Percentiles rank a stretch among this genome's conserved stretches.
These are phyloP conservation scores for Colletotrichum viniferum DNA, from an alignment of 2,329 filamentous ascomycete species.

Conservation along the genomic window DNA sequence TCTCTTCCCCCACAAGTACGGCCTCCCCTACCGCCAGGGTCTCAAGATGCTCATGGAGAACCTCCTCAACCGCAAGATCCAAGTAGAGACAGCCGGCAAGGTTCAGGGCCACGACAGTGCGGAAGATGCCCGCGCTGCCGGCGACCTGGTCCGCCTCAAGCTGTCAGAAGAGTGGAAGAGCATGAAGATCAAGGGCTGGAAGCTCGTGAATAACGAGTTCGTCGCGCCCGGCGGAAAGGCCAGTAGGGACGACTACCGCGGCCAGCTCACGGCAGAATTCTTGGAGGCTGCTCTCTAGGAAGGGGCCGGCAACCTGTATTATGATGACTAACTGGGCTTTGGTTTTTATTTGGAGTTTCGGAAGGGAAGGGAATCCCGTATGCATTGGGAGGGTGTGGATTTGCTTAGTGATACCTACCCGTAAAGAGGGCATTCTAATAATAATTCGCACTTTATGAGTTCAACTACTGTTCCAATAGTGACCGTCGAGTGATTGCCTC, in stretches of 20 bases:
- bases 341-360: neutral
- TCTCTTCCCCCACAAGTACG: slow-evolving; percentile 78
- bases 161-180: slow-evolving; percentile 72
- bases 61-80: slow-evolving; percentile 78
- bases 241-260: slow-evolving; percentile 12
- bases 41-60: slow-evolving; percentile 76
- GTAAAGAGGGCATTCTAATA: neutral
- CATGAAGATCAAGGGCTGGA: slow-evolving; percentile 73
- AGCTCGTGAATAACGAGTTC: slow-evolving; percentile 53
- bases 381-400: slow-evolving; percentile 1
- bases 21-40: slow-evolving; percentile 77
- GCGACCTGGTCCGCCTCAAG: slow-evolving; percentile 79
- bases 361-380: neutral
- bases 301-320: neutral
- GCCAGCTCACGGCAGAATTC: slow-evolving; percentile 41
- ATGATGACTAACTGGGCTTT: neutral
- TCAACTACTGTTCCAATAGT: neutral
- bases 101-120: slow-evolving; percentile 83
- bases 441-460: neutral
- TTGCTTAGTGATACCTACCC: slow-evolving; percentile 1
- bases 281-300: slow-evolving; percentile 33
- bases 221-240: slow-evolving; percentile 36
- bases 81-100: slow-evolving; percentile 62
- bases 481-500: neutral
- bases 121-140: slow-evolving; percentile 89